phyloP scores from a whole-genome alignment of 768 basidiomycete genomes.

The Clavulina sp. region DNA sequence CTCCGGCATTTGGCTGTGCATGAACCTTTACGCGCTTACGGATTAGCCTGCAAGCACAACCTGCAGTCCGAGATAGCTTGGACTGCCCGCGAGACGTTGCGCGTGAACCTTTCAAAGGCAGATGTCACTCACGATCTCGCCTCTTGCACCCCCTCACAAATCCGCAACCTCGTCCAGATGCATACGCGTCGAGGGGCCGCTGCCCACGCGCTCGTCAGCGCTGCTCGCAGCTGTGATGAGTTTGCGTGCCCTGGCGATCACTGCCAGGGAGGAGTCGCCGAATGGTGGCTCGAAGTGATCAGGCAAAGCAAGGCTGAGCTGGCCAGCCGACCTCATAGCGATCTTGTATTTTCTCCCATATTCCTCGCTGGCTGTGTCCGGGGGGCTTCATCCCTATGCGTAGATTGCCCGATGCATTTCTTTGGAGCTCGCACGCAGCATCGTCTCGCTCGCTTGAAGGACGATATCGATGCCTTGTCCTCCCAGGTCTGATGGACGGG shows the following conservation, averaged over 20 bases:
- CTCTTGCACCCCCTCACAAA: neutral
- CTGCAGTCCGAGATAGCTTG: neutral
- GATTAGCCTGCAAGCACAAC: neutral
- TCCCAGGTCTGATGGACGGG: too few species aligned
- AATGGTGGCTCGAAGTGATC: conserved; percentile 3
- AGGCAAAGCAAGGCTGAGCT: neutral
- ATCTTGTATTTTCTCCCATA: neutral
- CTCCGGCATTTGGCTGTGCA: neutral
- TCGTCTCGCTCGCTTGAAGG: neutral
- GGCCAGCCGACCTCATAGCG: neutral
- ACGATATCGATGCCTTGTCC: neutral
- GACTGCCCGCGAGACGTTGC: neutral
- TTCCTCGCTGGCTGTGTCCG: neutral
- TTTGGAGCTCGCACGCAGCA: neutral
- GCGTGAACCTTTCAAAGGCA: neutral
- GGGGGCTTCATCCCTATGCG: neutral
- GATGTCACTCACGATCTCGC: neutral
- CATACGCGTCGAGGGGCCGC: neutral
- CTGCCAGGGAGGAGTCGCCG: conserved; percentile 1
- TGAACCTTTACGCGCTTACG: conserved; percentile 1
- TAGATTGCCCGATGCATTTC: neutral
- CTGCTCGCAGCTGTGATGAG: neutral
- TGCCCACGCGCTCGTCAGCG: neutral
- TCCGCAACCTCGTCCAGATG: neutral
- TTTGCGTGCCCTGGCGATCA: neutral